Evolutionary conservation across 371 early-diverging fungal species (phyloP), one percentile per base, ranked within the genome.

Genomic region (Haplosporangium sp.): DNA sequence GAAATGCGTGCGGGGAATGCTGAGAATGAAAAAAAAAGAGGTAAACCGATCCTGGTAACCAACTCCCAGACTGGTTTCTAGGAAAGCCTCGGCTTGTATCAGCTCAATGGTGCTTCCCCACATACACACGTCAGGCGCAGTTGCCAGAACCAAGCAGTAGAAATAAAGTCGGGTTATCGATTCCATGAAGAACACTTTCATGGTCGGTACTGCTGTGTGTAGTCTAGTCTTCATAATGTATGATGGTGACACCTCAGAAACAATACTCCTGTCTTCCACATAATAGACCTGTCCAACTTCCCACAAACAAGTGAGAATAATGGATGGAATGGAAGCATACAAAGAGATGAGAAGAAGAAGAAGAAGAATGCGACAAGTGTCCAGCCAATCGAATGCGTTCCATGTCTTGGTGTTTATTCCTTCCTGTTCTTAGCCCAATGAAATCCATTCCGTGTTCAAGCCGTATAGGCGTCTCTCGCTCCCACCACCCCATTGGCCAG

Each of bases 1-100:
- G 46, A 2, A 2, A 4, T 0, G 45, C 45, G 59, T 58, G 59
- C 59, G 59, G 59, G 59, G 59, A 48, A 59, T 23, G 37, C 23
- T 3, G 54, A 11, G 43, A 2, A 21, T 18, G 13, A 43, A 45
- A 36, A 18, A 50, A 21, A 21, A 50, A 50, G 50, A 16, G 50
- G 50, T 5, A 45, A 11, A 45, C 13, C 7, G 48, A 8, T n/a
- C 11, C 7, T 48, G 20, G n/a, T n/a, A n/a, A n/a, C 29, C 29
- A 29, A 29, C 29, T 29, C 29, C 29, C 29, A 29, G 29, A 4
- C 29, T 29, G 29, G 29, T 29, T 29, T 29, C 29, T 6, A 56
- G 40, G n/a, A 56, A 45, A 20, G 40, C 20, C n/a, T 42, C 20
- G 45, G 18, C n/a, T 12, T 45, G 4, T 42, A 10, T 11, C n/a